Conservation (phyloP, 148 eudicot genomes). For the Vaccinium corymbosum region DNA sequence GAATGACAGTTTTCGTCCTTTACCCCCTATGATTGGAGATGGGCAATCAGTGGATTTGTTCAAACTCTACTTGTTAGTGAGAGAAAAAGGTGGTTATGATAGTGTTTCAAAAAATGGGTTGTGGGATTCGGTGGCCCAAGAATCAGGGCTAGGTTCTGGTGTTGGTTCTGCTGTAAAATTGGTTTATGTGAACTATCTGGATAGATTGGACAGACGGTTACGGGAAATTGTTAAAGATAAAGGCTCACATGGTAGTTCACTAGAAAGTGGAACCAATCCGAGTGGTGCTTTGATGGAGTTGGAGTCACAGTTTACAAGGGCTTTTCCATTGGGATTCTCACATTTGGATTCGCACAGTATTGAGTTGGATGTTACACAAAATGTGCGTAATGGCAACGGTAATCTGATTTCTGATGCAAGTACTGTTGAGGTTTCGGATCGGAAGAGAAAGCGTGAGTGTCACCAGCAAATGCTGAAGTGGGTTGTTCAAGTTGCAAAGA, state of each 20-base stretch:
- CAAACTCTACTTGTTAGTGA: constrained; percentile 50
- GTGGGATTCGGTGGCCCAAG: constrained; percentile 58
- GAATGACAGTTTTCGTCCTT: constrained; percentile 34
- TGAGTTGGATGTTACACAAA: not conserved
- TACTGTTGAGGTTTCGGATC: constrained; percentile 26
- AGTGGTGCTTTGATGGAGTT: constrained; percentile 37
- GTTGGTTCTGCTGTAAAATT: constrained; percentile 51
- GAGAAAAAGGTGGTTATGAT: constrained; percentile 55
- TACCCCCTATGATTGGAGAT: constrained; percentile 60
- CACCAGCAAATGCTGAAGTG: constrained; percentile 40
- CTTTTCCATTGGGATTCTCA: constrained; percentile 26
- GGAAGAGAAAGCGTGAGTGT: constrained; percentile 51
- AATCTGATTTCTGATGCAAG: constrained; percentile 19
- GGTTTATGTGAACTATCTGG: constrained; percentile 52
- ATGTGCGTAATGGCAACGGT: constrained; percentile 16
- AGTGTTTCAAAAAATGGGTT: constrained; percentile 35
- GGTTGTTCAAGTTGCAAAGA: constrained; percentile 55
- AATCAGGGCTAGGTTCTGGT: constrained; percentile 40
- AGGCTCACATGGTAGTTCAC: not conserved
- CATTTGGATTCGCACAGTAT: constrained; percentile 35
- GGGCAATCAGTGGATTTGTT: constrained; percentile 59
- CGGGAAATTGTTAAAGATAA: constrained; percentile 17
- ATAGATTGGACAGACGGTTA: constrained; percentile 31
- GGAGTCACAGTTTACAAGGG: constrained; percentile 30
- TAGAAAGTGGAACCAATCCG: not conserved